A percentile compares a stretch with the other conserved stretches of the same genome.
Evolutionary conservation across 176 grass and related monocot species (phyloP).

Genomic region (Rhynchospora pubera): DNA sequence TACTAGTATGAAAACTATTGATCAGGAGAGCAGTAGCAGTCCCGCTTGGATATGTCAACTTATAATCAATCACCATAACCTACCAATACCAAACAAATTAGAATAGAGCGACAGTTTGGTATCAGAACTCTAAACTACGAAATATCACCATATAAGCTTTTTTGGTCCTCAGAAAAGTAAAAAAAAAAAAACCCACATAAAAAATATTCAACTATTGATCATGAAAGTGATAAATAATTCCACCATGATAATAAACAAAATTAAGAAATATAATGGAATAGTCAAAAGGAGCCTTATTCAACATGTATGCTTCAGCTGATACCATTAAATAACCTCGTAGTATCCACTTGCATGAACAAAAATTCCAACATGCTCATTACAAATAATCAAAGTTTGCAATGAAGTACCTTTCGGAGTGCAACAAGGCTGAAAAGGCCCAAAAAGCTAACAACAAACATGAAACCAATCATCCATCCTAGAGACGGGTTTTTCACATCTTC

Average conservation of each 20-base stretch:
- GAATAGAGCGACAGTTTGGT: neutral
- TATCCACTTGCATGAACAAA: neutral
- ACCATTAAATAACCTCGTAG: neutral
- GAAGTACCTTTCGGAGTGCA: constrained; percentile 63
- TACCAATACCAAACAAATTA: constrained; percentile 19
- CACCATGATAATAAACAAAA: neutral
- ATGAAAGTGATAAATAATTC: neutral
- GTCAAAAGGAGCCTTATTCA: no score
- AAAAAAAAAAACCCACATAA: no score
- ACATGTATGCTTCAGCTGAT: neutral
- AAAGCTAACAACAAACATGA: constrained; percentile 88
- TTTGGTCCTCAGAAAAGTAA: no score
- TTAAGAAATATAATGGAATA: neutral
- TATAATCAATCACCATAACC: constrained; percentile 63
- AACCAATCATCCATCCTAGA: constrained; percentile 84
- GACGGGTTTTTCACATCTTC: constrained; percentile 91
- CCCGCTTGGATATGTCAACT: constrained; percentile 54
- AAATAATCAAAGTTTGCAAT: neutral
- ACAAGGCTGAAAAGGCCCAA: constrained; percentile 90
- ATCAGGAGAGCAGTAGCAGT: constrained; percentile 49
- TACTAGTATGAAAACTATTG: constrained; percentile 49
- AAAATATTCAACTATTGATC: neutral
- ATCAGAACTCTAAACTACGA: neutral
- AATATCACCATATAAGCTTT: neutral
- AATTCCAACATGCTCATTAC: neutral